Conservation (phyloP, 768 basidiomycete genomes). For the Lactifluus echinatus region DNA sequence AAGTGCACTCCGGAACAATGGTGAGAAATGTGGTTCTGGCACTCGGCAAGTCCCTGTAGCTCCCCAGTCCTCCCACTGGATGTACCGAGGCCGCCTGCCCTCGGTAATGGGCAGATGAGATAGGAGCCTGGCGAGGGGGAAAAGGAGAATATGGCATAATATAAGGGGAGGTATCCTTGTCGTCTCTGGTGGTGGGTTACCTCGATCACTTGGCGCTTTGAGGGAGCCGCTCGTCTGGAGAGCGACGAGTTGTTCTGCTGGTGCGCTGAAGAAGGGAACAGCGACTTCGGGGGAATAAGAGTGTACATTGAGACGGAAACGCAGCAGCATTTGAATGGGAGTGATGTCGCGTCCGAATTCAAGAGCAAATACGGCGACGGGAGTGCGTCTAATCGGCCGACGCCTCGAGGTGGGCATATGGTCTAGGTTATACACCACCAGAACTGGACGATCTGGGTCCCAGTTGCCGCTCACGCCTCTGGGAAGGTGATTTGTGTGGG, state of each 20-base stretch:
- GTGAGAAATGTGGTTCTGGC: not conserved
- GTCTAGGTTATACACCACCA: not conserved
- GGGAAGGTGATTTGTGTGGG: not conserved
- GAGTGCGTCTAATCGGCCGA: not conserved
- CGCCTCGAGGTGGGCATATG: not conserved
- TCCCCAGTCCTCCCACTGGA: slow-evolving; percentile 9
- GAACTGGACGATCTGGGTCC: not conserved
- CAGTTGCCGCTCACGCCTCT: not conserved
- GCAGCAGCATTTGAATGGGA: not conserved
- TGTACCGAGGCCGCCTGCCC: not conserved
- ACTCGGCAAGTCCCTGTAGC: not conserved
- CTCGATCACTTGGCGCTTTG: not conserved
- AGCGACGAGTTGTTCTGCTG: not conserved
- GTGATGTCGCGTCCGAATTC: not conserved
- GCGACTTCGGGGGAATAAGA: not conserved
- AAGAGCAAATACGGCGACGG: not conserved
- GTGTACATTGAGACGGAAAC: not conserved
- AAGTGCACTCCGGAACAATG: not conserved
- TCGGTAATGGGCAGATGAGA: not conserved
- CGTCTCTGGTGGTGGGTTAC: not conserved
- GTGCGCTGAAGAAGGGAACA: slow-evolving; percentile 5
- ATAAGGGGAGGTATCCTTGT: not conserved
- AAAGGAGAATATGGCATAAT: not conserved
- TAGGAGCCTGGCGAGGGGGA: not conserved
- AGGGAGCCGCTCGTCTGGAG: not conserved